These are phyloP conservation scores for Dendrothele bispora DNA, from an alignment of 768 basidiomycete species.

Conservation along the genomic window DNA sequence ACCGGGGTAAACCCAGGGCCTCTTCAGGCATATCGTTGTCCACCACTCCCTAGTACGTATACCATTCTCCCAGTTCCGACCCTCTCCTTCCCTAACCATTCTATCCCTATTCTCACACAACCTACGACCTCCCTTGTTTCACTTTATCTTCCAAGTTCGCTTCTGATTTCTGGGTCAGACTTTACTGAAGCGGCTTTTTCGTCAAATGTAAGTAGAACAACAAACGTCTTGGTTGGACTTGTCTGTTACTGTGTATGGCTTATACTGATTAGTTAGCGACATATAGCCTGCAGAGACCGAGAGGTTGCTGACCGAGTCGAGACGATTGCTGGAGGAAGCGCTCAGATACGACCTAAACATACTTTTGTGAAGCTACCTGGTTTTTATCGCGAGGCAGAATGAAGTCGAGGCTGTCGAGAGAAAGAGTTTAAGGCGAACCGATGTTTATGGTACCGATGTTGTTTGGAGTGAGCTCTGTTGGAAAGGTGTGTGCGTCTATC, in stretches of 20 bases:
- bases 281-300: constrained; percentile 77
- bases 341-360: constrained; percentile 69
- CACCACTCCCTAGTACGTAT: too few species aligned
- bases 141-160: constrained; percentile 2
- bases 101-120: too few species aligned
- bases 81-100: too few species aligned
- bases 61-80: too few species aligned
- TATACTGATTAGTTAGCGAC: neutral
- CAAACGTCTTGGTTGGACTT: neutral
- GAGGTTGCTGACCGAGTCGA: constrained; percentile 78
- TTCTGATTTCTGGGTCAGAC: too few species aligned
- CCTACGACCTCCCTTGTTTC: constrained; percentile 12
- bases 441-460: constrained; percentile 80
- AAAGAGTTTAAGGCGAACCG: constrained; percentile 63
- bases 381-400: constrained; percentile 66
- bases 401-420: constrained; percentile 69
- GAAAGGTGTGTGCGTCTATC: constrained; percentile 53
- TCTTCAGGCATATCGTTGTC: too few species aligned
- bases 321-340: constrained; percentile 70
- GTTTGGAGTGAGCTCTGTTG: constrained; percentile 79
- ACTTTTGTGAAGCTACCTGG: constrained; percentile 77
- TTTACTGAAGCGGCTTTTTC: too few species aligned
- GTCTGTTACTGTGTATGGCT: constrained; percentile 5
- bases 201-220: constrained; percentile 57
- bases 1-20: too few species aligned